phyloP scores from a whole-genome alignment of 2,329 filamentous ascomycete genomes.

The Xenoacremonium recifei region DNA sequence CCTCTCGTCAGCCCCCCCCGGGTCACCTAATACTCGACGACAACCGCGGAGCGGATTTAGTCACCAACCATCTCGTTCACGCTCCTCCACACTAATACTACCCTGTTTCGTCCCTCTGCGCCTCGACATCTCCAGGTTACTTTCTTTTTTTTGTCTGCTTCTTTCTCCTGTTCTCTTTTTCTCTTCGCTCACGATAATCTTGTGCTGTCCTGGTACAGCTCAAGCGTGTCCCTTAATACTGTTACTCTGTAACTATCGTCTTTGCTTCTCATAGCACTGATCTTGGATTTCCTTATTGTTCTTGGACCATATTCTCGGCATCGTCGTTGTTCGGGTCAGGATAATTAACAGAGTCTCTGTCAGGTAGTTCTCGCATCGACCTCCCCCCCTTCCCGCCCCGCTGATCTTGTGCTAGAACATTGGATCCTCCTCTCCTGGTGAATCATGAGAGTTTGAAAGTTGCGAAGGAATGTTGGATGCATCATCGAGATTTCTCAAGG shows the following conservation, averaged over 20 bases:
- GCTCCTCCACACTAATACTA: slow-evolving; percentile 27
- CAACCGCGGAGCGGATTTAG: slow-evolving; percentile 17
- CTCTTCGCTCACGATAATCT: no score
- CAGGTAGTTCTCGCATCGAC: background rate
- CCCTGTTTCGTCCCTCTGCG: no score
- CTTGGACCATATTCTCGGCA: no score
- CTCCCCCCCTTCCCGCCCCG: background rate
- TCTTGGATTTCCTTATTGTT: no score
- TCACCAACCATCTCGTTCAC: slow-evolving; percentile 22
- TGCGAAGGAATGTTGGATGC: background rate
- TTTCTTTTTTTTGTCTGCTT: slow-evolving; percentile 1
- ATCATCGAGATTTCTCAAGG: slow-evolving; percentile 18
- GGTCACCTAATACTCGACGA: slow-evolving; percentile 18
- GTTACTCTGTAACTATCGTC: no score
- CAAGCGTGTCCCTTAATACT: no score
- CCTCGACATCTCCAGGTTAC: slow-evolving; percentile 19
- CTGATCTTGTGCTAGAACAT: background rate
- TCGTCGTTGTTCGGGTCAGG: no score
- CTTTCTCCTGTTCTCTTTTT: background rate
- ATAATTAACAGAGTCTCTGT: no score
- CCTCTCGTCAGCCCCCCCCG: slow-evolving; percentile 21
- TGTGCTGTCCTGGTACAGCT: no score
- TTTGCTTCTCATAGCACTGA: no score
- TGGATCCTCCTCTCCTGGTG: background rate
- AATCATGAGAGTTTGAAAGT: background rate